phyloP scores from a whole-genome alignment of 139 green algal species.

The Limnomonas spitsbergensis region DNA sequence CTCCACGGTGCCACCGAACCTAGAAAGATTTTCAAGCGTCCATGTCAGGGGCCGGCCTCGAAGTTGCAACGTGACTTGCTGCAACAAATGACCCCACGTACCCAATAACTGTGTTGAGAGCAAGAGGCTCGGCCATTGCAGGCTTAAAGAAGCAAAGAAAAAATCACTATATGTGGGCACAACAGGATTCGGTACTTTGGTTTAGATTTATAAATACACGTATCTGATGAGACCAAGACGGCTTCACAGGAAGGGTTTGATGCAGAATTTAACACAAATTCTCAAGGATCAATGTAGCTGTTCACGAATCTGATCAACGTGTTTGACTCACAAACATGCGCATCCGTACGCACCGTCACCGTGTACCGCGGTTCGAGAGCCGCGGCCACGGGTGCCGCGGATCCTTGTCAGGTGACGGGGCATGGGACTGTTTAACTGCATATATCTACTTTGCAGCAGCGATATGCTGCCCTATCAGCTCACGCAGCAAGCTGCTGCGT shows the following conservation, averaged over 20 bases:
- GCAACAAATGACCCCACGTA: not conserved
- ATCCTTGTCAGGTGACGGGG: too few relatives aligned
- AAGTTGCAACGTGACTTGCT: not conserved
- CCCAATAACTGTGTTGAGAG: slow-evolving; percentile 50
- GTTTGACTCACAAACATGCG: not conserved
- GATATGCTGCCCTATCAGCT: not conserved
- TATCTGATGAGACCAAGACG: too few relatives aligned
- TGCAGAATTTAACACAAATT: too few relatives aligned
- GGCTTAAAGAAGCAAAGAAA: slow-evolving; percentile 11
- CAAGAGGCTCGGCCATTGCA: slow-evolving; percentile 48
- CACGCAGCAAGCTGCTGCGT: slow-evolving; percentile 5
- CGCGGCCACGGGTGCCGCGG: too few relatives aligned
- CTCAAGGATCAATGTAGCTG: too few relatives aligned
- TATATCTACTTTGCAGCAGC: too few relatives aligned
- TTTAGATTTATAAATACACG: too few relatives aligned
- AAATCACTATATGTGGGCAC: too few relatives aligned
- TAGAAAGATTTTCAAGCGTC: slow-evolving; percentile 39
- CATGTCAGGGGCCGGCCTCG: not conserved
- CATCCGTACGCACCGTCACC: slow-evolving; percentile 1
- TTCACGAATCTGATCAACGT: not conserved
- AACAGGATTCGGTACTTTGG: too few relatives aligned
- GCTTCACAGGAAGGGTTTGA: too few relatives aligned
- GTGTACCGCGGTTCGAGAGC: too few relatives aligned
- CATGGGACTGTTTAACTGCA: too few relatives aligned
- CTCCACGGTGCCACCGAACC: slow-evolving; percentile 64